These are phyloP conservation scores for Penicillium lagena DNA, from an alignment of 495 filamentous ascomycete genomes.

Conservation along the genomic window DNA sequence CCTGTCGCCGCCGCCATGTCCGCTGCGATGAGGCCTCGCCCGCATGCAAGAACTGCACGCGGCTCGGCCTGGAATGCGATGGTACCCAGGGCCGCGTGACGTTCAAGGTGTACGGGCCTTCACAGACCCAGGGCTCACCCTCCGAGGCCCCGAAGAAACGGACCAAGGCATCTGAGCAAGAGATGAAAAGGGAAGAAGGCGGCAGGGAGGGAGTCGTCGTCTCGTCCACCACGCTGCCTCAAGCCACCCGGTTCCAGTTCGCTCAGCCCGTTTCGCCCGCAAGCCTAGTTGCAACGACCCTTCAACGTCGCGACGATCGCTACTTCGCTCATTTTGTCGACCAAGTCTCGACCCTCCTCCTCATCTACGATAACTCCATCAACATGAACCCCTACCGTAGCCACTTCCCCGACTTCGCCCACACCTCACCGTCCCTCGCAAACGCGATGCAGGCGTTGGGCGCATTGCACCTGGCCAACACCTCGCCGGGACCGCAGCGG, in stretches of 20 bases:
- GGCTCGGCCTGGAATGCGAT: slow-evolving; percentile 32
- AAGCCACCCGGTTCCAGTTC: slow-evolving; percentile 14
- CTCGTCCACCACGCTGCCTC: slow-evolving; percentile 14
- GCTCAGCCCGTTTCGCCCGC: slow-evolving; percentile 18
- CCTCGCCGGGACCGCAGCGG: slow-evolving; percentile 24
- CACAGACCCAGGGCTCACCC: slow-evolving; percentile 12
- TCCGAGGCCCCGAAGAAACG: slow-evolving; percentile 13
- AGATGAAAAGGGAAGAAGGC: slow-evolving; percentile 8
- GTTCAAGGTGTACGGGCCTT: slow-evolving; percentile 35
- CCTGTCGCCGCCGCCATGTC: slow-evolving; percentile 36
- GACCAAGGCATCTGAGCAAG: slow-evolving; percentile 9
- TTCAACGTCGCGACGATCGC: slow-evolving; percentile 24
- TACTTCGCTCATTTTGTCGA: slow-evolving; percentile 35
- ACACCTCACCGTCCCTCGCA: slow-evolving; percentile 31
- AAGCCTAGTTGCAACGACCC: slow-evolving; percentile 13
- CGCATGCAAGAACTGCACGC: slow-evolving; percentile 34
- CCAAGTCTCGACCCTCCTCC: slow-evolving; percentile 28
- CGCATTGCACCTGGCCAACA: slow-evolving; percentile 37
- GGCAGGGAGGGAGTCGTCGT: slow-evolving; percentile 12
- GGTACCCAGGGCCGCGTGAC: slow-evolving; percentile 36
- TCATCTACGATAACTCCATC: slow-evolving; percentile 32
- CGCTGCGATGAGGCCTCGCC: slow-evolving; percentile 39
- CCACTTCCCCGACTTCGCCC: slow-evolving; percentile 31
- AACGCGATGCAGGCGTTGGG: slow-evolving; percentile 39
- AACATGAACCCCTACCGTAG: slow-evolving; percentile 32